Percentiles rank a stretch among this genome's conserved stretches.
phyloP scores from a whole-genome alignment of 768 basidiomycete genomes.

The Leccinum ochraceum region DNA sequence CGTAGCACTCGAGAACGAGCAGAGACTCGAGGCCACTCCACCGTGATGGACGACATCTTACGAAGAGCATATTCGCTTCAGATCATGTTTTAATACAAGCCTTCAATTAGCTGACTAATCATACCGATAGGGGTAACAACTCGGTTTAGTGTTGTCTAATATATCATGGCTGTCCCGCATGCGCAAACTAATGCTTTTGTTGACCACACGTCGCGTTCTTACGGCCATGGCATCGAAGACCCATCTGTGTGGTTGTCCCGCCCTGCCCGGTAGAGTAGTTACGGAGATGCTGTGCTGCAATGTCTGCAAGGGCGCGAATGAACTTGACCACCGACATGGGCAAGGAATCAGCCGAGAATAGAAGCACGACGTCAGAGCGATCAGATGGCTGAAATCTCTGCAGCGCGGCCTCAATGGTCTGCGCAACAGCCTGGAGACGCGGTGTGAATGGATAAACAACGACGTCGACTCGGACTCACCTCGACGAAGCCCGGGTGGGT shows the following conservation, averaged over 20 bases:
- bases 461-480: slow-evolving; percentile 45
- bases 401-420: slow-evolving; percentile 82
- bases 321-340: slow-evolving; percentile 92
- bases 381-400: slow-evolving; percentile 70
- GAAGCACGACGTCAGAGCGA: slow-evolving; percentile 74
- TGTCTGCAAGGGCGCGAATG: slow-evolving; percentile 83
- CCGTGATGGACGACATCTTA: slow-evolving; percentile 63
- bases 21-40: no score
- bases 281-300: slow-evolving; percentile 76
- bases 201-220: slow-evolving; percentile 83
- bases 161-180: slow-evolving; percentile 57
- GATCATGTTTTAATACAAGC: neutral
- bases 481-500: slow-evolving; percentile 94
- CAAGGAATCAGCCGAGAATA: slow-evolving; percentile 97
- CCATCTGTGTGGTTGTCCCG: slow-evolving; percentile 75
- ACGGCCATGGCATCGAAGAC: slow-evolving; percentile 91
- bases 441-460: slow-evolving; percentile 1
- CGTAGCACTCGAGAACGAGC: no score
- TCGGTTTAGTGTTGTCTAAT: neutral
- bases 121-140: slow-evolving; percentile 32
- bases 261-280: slow-evolving; percentile 54
- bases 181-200: slow-evolving; percentile 88
- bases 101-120: slow-evolving; percentile 31
- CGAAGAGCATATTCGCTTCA: slow-evolving; percentile 2
- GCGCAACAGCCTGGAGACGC: slow-evolving; percentile 74